Evolutionary conservation across 345 rosid species (phyloP).

Genomic region (Diplotaxis tenuifolia): DNA sequence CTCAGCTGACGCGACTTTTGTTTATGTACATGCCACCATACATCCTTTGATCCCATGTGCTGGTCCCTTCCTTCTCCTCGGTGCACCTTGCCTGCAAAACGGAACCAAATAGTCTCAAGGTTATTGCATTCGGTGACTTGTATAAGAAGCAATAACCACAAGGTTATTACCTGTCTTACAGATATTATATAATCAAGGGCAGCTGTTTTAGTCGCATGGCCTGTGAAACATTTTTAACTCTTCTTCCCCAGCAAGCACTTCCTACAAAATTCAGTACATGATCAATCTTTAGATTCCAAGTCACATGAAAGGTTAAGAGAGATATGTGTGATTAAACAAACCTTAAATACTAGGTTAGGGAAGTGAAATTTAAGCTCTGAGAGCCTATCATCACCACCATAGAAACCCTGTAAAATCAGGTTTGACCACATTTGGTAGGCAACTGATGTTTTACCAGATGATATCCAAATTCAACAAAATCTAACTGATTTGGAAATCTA

Average conservation of each 20-base stretch:
- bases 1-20: too few relatives aligned
- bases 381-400: constrained; percentile 74
- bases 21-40: background rate
- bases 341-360: constrained; percentile 85
- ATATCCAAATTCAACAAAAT: too few relatives aligned
- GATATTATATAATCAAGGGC: constrained; percentile 95
- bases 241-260: constrained; percentile 53
- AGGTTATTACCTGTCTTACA: constrained; percentile 63
- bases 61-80: constrained; percentile 68
- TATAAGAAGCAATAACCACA: too few relatives aligned
- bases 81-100: constrained; percentile 76
- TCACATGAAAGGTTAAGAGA: too few relatives aligned
- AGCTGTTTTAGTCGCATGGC: constrained; percentile 78
- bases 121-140: background rate
- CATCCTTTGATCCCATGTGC: constrained; percentile 72
- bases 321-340: too few relatives aligned
- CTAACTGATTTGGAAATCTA: too few relatives aligned
- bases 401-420: too few relatives aligned
- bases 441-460: too few relatives aligned
- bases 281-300: too few relatives aligned
- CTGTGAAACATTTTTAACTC: constrained; percentile 60
- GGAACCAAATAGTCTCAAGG: too few relatives aligned
- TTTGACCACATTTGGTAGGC: too few relatives aligned
- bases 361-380: constrained; percentile 61
- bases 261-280: constrained; percentile 45